Conservation (phyloP, 73 alveolate genomes). For the Diophrys sp. region DNA sequence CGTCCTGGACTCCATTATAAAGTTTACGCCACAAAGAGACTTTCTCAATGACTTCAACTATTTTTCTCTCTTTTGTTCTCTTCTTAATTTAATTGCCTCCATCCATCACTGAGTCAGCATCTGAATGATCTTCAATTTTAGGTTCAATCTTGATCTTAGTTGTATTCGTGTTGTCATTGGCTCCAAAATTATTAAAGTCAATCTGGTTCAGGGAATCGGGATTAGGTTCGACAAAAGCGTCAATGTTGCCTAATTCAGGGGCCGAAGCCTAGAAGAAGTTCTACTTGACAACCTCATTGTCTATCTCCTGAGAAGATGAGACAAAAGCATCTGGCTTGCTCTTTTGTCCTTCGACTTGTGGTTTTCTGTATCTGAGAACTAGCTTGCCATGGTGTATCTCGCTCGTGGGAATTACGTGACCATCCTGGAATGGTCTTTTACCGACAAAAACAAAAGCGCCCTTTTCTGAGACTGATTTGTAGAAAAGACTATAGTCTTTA, state of each 20-base stretch:
- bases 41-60: constrained; percentile 90
- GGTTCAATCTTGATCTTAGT: too few relatives aligned
- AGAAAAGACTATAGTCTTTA: background rate
- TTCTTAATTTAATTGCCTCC: too few relatives aligned
- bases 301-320: background rate
- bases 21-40: constrained; percentile 96
- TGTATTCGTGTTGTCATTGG: too few relatives aligned
- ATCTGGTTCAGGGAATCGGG: background rate
- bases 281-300: background rate
- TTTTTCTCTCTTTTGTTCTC: too few relatives aligned
- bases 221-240: background rate
- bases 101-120: too few relatives aligned
- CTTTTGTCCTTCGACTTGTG: background rate
- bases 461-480: background rate
- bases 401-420: background rate
- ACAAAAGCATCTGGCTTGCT: background rate
- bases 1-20: constrained; percentile 86
- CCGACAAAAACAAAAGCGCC: background rate
- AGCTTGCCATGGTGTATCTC: background rate
- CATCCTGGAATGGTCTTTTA: background rate
- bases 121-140: too few relatives aligned
- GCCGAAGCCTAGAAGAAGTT: background rate
- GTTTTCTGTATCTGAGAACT: background rate
- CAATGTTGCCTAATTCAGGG: background rate
- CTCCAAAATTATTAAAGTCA: background rate